Evolutionary conservation across 805 yeast species (phyloP), one percentile per base, ranked within the genome.

Genomic region (Lachancea thermotolerans): DNA sequence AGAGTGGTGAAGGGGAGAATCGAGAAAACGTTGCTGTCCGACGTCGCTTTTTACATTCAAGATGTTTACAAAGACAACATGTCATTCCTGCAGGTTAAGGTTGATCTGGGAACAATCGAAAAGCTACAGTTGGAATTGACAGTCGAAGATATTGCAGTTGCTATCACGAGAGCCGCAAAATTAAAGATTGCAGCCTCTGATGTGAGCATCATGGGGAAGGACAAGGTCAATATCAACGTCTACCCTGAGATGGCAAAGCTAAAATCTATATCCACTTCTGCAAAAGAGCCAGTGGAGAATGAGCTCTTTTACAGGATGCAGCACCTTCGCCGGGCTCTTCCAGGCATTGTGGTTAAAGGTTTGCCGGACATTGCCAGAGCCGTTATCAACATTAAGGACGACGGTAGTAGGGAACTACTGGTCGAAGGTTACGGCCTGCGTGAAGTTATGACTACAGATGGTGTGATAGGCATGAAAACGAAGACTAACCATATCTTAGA

Each of bases 351-450:
- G 44, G 96, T 93, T 48, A 90, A 91, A 67, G 99, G 99, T 47
- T 72, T 90, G 47, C 77, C 95, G 3, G 90, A 86, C 48, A 90
- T 93, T 50, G 73, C 96, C 18, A 82, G 99, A 64, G 99, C 99
- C 5, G 98, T 93, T 50, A 95, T 93, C 67, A 93, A 91, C 64
- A 90, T 93, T 54, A 77, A 81, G 51, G 93, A 86, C 61, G 85
- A 85, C 62, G 82, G 84, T 55, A 85, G 80, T 64, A 86, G 88
- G 64, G 99, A 93, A 68, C 71, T 93, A 52, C 75, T 93, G 56
- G 98, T 93, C 39, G 99, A 93, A 75, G 99, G 99, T 33, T 93
- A 93, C 61, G 99, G 99, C 30, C 71, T 93, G 53, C 85, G 89
- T 58, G 88, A 87, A 41, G 99, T 93, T 43, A 93, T 93, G 98